phyloP scores from a whole-genome alignment of 768 basidiomycete species.

The Tricholomella constricta region DNA sequence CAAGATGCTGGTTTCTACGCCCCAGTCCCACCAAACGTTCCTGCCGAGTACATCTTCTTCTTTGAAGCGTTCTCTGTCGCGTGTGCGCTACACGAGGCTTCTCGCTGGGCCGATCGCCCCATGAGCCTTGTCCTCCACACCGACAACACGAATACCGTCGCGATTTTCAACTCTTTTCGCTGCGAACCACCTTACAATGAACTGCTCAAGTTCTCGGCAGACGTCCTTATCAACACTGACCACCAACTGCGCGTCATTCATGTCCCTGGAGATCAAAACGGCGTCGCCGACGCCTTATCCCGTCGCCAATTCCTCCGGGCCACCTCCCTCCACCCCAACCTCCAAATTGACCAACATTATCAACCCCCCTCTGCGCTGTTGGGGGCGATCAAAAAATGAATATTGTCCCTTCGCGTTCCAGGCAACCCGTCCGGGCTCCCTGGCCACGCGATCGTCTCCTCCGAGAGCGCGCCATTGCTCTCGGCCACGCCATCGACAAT shows the following conservation, averaged over 20 bases:
- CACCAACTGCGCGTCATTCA: slow-evolving; percentile 19
- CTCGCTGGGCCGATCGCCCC: neutral
- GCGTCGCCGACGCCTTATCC: slow-evolving; percentile 23
- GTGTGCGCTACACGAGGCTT: slow-evolving; percentile 16
- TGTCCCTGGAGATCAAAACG: slow-evolving; percentile 17
- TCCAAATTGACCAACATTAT: slow-evolving; percentile 2
- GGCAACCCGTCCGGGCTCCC: slow-evolving; percentile 31
- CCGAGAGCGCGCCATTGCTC: neutral
- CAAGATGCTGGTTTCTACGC: slow-evolving; percentile 13
- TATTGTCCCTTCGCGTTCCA: slow-evolving; percentile 14
- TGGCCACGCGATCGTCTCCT: slow-evolving; percentile 27
- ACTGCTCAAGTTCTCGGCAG: slow-evolving; percentile 11
- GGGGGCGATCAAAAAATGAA: slow-evolving; percentile 24
- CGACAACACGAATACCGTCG: slow-evolving; percentile 24
- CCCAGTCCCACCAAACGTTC: neutral
- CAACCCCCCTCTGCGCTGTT: slow-evolving; percentile 25
- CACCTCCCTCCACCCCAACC: neutral
- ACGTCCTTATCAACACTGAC: slow-evolving; percentile 11
- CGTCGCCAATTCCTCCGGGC: slow-evolving; percentile 2
- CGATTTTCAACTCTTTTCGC: slow-evolving; percentile 19
- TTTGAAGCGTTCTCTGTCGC: slow-evolving; percentile 26
- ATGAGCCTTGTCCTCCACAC: slow-evolving; percentile 21
- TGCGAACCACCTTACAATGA: slow-evolving; percentile 15
- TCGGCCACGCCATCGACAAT: slow-evolving; percentile 24
- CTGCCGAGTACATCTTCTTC: slow-evolving; percentile 22